These are phyloP conservation scores for Penicillium freii DNA, from an alignment of 2,329 filamentous ascomycete genomes.

Conservation along the genomic window DNA sequence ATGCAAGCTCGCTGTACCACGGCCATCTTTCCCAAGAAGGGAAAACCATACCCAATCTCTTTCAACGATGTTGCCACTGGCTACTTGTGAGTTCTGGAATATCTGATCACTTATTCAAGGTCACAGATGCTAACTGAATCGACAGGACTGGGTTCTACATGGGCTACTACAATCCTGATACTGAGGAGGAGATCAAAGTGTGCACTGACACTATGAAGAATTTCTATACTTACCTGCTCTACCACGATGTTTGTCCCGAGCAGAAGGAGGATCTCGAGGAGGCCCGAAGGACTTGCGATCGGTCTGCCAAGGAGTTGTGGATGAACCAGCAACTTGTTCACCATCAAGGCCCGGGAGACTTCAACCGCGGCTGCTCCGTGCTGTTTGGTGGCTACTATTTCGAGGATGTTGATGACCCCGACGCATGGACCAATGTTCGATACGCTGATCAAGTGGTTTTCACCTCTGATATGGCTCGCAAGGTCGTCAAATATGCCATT, in stretches of 20 bases:
- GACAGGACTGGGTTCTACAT: slow-evolving; percentile 57
- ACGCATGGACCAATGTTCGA: slow-evolving; percentile 1
- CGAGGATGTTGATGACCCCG: slow-evolving; percentile 41
- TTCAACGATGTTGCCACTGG: slow-evolving; percentile 75
- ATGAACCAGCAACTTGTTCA: slow-evolving; percentile 53
- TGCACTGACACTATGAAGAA: slow-evolving; percentile 71
- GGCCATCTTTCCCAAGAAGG: slow-evolving; percentile 50
- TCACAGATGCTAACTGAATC: background rate
- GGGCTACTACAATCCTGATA: slow-evolving; percentile 56
- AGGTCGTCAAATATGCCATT: slow-evolving; percentile 53
- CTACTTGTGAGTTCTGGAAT: slow-evolving; percentile 62
- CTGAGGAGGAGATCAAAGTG: slow-evolving; percentile 53
- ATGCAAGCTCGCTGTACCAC: slow-evolving; percentile 59
- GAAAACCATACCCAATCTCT: slow-evolving; percentile 58
- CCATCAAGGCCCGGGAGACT: slow-evolving; percentile 65
- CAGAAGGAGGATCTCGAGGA: slow-evolving; percentile 64
- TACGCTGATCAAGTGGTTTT: slow-evolving; percentile 25
- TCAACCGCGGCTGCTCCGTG: slow-evolving; percentile 72
- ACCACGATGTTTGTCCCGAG: slow-evolving; percentile 84
- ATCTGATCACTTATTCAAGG: background rate
- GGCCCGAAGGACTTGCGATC: slow-evolving; percentile 65
- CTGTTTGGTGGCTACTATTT: slow-evolving; percentile 61
- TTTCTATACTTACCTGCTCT: slow-evolving; percentile 82
- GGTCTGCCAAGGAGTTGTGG: slow-evolving; percentile 66
- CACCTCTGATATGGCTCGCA: slow-evolving; percentile 47